These are phyloP conservation scores for Suillus alpinus DNA, from an alignment of 768 basidiomycete species.

Conservation along the genomic window DNA sequence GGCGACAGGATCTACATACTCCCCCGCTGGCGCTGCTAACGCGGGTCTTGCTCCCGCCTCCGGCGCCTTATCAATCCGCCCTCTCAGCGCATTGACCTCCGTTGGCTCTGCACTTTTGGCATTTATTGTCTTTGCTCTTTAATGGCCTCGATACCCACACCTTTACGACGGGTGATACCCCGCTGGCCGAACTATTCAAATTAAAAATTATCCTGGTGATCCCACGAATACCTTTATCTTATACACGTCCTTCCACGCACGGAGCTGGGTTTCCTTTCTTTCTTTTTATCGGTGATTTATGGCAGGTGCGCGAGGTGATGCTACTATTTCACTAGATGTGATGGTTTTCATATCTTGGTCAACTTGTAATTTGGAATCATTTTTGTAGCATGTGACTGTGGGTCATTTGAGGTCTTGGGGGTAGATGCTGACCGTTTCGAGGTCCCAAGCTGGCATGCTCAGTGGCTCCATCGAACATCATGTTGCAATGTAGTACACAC, in stretches of 20 bases:
- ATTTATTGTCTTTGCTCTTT: conserved; percentile 23
- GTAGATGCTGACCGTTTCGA: background rate
- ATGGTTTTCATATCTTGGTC: background rate
- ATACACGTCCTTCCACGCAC: background rate
- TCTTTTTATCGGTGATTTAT: conserved; percentile 4
- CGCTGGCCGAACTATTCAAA: conserved; percentile 33
- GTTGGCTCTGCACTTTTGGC: conserved; percentile 20
- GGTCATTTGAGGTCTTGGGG: background rate
- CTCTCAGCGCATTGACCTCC: conserved; percentile 20
- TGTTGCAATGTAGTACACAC: background rate
- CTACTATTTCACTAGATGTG: background rate
- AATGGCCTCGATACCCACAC: conserved; percentile 34
- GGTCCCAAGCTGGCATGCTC: background rate
- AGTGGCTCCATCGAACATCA: background rate
- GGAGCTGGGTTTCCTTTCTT: conserved; percentile 14
- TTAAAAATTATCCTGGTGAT: conserved; percentile 24
- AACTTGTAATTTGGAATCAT: conserved; percentile 3
- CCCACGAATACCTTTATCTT: background rate
- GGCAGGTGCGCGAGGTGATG: background rate
- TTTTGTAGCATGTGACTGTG: background rate
- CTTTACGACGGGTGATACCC: conserved; percentile 36
- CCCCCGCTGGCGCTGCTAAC: conserved; percentile 33
- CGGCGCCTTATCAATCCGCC: conserved; percentile 24
- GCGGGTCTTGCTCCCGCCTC: conserved; percentile 24
- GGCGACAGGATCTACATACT: conserved; percentile 13